phyloP scores from a whole-genome alignment of 495 filamentous ascomycete species.

The Endocarpon pusillum region DNA sequence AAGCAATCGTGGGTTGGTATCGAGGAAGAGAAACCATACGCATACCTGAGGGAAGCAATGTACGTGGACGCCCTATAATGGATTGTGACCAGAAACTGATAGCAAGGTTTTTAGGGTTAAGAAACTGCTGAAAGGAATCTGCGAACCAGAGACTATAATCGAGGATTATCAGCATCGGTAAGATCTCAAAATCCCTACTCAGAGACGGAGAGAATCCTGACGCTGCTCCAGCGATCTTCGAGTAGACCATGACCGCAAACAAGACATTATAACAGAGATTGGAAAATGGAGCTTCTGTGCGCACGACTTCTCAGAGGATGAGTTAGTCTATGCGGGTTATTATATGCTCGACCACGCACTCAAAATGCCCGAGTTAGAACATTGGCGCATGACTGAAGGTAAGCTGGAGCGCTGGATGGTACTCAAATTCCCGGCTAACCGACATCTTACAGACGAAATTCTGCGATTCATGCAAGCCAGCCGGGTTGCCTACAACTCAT shows the following conservation, averaged over 20 bases:
- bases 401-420: too few species aligned
- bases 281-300: conserved; percentile 76
- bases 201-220: background rate
- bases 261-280: conserved; percentile 48
- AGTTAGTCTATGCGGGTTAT: conserved; percentile 61
- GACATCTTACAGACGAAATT: conserved; percentile 34
- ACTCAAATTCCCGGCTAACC: too few species aligned
- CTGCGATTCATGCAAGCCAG: conserved; percentile 68
- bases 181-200: conserved; percentile 1
- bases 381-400: conserved; percentile 64
- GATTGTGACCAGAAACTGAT: background rate
- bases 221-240: conserved; percentile 18
- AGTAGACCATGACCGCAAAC: conserved; percentile 37
- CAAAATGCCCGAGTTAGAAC: conserved; percentile 58
- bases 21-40: conserved; percentile 72
- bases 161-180: conserved; percentile 33
- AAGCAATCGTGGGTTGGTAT: conserved; percentile 88
- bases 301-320: conserved; percentile 76
- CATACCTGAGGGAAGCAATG: conserved; percentile 73
- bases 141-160: conserved; percentile 47
- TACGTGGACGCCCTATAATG: conserved; percentile 12
- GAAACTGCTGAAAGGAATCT: conserved; percentile 80
- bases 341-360: conserved; percentile 84
- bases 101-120: conserved; percentile 47
- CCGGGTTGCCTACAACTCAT: conserved; percentile 76